phyloP scores from a whole-genome alignment of 176 grass and related monocot genomes.

The Oryza brachyantha region DNA sequence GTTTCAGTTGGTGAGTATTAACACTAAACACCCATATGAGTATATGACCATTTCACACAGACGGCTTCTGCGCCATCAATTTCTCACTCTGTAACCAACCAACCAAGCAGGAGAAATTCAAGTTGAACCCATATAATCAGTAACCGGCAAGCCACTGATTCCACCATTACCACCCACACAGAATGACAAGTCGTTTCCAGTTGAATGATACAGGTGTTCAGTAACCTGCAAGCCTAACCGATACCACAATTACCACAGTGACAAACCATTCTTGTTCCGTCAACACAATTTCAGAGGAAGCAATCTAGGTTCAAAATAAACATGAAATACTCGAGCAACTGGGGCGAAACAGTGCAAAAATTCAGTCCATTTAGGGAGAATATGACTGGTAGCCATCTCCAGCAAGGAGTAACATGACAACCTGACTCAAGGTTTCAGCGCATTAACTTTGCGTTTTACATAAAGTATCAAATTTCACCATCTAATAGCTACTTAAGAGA shows the following conservation, averaged over 20 bases:
- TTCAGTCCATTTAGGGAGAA: neutral
- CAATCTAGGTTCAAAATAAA: neutral
- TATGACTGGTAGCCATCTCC: neutral
- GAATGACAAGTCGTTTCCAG: no score
- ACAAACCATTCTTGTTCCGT: neutral
- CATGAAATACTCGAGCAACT: neutral
- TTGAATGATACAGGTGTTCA: neutral
- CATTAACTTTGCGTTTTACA: slow-evolving; percentile 20
- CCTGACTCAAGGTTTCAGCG: slow-evolving; percentile 9
- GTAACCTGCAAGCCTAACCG: neutral
- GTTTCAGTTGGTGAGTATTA: no score
- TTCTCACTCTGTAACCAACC: no score
- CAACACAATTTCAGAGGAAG: neutral
- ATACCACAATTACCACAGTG: neutral
- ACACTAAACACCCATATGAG: no score
- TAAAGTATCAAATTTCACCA: slow-evolving; percentile 9
- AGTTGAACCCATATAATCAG: no score
- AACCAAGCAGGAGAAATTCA: no score
- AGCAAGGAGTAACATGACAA: neutral
- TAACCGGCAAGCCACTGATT: no score
- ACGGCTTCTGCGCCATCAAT: no score
- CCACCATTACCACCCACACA: no score
- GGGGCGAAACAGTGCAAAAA: neutral
- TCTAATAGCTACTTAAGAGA: neutral
- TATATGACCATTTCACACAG: no score